Percentiles rank a stretch among this genome's conserved stretches.
Conservation (phyloP, 495 filamentous ascomycete genomes). For the Neurospora terricola region DNA sequence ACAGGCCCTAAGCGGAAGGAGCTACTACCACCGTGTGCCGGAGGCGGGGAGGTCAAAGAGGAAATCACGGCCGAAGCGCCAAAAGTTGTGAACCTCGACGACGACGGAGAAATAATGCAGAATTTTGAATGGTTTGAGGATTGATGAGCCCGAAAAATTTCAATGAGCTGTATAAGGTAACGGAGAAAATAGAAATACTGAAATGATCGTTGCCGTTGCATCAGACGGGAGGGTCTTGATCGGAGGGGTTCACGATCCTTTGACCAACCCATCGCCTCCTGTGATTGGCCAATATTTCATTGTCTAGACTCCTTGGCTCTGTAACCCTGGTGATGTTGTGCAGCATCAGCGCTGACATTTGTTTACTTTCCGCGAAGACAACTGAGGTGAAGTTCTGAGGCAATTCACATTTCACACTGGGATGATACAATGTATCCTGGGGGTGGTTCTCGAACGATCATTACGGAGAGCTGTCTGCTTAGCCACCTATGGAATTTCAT, state of each 20-base stretch:
- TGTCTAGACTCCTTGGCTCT: background rate
- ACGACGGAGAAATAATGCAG: background rate
- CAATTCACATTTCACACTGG: background rate
- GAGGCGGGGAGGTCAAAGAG: background rate
- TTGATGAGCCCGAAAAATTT: background rate
- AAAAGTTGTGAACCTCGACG: background rate
- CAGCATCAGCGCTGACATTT: background rate
- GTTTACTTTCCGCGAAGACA: background rate
- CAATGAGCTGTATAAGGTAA: background rate
- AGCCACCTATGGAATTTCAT: background rate
- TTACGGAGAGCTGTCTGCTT: background rate
- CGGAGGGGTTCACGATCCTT: background rate
- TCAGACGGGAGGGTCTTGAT: background rate
- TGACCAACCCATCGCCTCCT: background rate
- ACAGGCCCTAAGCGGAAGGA: too few relatives aligned
- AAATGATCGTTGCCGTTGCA: background rate
- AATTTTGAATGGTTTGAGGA: background rate
- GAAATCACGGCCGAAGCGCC: background rate
- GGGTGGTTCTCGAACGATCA: background rate
- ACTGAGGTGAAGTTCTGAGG: background rate
- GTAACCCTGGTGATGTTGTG: background rate
- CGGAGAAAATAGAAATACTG: background rate
- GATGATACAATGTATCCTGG: background rate
- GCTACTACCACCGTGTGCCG: background rate
- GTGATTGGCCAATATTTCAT: background rate